These are phyloP conservation scores for Euptelea pleiosperma DNA, from an alignment of 164 flowering plant species.

Conservation along the genomic window DNA sequence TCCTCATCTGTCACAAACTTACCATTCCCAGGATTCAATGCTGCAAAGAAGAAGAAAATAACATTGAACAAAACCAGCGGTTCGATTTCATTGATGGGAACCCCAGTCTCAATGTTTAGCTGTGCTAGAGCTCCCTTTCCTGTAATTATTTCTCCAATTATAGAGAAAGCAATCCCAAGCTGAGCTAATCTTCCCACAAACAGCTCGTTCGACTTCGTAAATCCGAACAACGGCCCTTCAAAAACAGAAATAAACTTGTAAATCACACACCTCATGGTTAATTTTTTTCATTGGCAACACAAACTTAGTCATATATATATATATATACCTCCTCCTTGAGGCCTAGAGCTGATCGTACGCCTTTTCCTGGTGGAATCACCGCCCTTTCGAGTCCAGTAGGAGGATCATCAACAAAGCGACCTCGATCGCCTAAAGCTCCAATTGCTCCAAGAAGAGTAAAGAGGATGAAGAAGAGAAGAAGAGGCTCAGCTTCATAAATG, in stretches of 20 bases:
- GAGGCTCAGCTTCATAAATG: slow-evolving; percentile 95
- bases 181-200: slow-evolving; percentile 99
- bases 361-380: slow-evolving; percentile 81
- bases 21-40: slow-evolving; percentile 92
- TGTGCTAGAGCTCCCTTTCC: slow-evolving; percentile 97
- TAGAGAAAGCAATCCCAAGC: slow-evolving; percentile 88
- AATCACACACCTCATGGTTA: too few species aligned
- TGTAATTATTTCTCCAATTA: slow-evolving; percentile 90
- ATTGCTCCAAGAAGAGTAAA: slow-evolving; percentile 94
- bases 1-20: slow-evolving; percentile 87
- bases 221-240: slow-evolving; percentile 89
- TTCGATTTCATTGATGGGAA: slow-evolving; percentile 87
- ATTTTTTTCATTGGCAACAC: too few species aligned
- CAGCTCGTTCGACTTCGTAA: slow-evolving; percentile 92
- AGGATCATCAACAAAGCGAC: slow-evolving; percentile 80
- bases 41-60: slow-evolving; percentile 87
- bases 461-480: slow-evolving; percentile 91
- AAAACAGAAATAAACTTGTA: neutral
- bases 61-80: slow-evolving; percentile 88
- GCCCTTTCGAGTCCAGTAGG: slow-evolving; percentile 70
- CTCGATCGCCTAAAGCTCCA: slow-evolving; percentile 94
- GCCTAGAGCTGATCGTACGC: slow-evolving; percentile 62
- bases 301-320: too few species aligned
- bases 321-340: slow-evolving; percentile 78
- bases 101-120: slow-evolving; percentile 89